phyloP scores from a whole-genome alignment of 805 yeast species.

The Yarrowia sp. region DNA sequence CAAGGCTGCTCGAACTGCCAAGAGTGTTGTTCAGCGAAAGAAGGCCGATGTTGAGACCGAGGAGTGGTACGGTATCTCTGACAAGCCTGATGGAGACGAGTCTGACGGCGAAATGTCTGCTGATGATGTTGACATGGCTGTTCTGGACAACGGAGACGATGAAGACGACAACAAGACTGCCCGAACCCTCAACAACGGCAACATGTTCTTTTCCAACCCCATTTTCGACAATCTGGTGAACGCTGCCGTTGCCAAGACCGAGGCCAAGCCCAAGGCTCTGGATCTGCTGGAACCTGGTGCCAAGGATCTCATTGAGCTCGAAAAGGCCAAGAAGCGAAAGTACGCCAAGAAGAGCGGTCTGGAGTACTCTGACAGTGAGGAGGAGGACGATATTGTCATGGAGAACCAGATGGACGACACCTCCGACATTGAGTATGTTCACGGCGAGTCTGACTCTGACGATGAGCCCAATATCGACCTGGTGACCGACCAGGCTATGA shows the following conservation, averaged over 20 bases:
- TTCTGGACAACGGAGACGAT: not conserved
- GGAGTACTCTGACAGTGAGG: slow-evolving; percentile 27
- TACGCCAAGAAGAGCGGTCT: not conserved
- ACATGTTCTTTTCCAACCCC: slow-evolving; percentile 22
- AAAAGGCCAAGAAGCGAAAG: slow-evolving; percentile 10
- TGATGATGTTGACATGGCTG: slow-evolving; percentile 26
- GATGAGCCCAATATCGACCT: slow-evolving; percentile 58
- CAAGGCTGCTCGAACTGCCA: slow-evolving; percentile 44
- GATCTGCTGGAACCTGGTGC: slow-evolving; percentile 10
- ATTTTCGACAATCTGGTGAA: slow-evolving; percentile 17
- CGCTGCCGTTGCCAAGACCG: slow-evolving; percentile 13
- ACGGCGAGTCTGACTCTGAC: slow-evolving; percentile 38
- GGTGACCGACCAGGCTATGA: slow-evolving; percentile 96
- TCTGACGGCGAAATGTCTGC: slow-evolving; percentile 29
- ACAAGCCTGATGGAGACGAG: slow-evolving; percentile 30
- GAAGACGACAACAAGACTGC: not conserved
- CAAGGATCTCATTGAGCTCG: slow-evolving; percentile 18
- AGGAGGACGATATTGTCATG: slow-evolving; percentile 31
- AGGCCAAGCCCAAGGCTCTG: slow-evolving; percentile 24
- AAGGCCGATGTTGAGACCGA: slow-evolving; percentile 49
- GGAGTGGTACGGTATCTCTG: slow-evolving; percentile 45
- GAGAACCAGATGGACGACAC: slow-evolving; percentile 35
- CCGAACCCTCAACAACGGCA: not conserved
- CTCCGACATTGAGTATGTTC: slow-evolving; percentile 36
- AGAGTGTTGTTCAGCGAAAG: slow-evolving; percentile 45